phyloP scores from a whole-genome alignment of 768 basidiomycete genomes.

The Boletus reticulatus region DNA sequence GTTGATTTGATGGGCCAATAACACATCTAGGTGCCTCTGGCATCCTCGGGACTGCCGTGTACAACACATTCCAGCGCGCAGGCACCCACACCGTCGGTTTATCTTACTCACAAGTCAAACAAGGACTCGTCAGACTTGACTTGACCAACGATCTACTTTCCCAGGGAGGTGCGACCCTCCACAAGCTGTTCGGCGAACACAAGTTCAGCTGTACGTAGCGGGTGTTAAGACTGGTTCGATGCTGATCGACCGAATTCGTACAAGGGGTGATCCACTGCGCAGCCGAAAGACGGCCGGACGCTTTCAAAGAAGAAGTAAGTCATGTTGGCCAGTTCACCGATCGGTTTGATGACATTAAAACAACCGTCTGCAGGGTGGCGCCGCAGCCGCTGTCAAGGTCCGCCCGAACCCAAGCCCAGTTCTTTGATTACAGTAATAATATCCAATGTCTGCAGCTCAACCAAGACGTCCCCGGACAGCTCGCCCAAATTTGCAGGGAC shows the following conservation, averaged over 20 bases:
- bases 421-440: neutral
- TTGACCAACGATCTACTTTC: slow-evolving; percentile 47
- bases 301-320: slow-evolving; percentile 84
- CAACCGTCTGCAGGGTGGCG: slow-evolving; percentile 42
- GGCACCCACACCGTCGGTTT: slow-evolving; percentile 58
- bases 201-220: slow-evolving; percentile 65
- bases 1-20: slow-evolving; percentile 11
- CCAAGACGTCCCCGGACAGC: slow-evolving; percentile 65
- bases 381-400: slow-evolving; percentile 63
- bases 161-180: slow-evolving; percentile 41
- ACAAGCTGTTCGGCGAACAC: slow-evolving; percentile 51
- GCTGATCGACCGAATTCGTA: slow-evolving; percentile 3
- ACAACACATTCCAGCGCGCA: slow-evolving; percentile 54
- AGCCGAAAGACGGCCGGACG: slow-evolving; percentile 90
- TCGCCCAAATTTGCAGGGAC: slow-evolving; percentile 64
- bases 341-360: neutral
- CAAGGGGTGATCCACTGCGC: slow-evolving; percentile 93
- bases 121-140: slow-evolving; percentile 60
- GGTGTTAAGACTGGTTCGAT: neutral
- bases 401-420: slow-evolving; percentile 9
- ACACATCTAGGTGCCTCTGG: slow-evolving; percentile 77
- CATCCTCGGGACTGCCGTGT: slow-evolving; percentile 80
- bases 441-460: slow-evolving; percentile 58
- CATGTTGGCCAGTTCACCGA: neutral
- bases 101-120: slow-evolving; percentile 64